A percentile compares a stretch with the other conserved stretches of the same genome.
phyloP scores from a whole-genome alignment of 2,329 filamentous ascomycete genomes.

The Chrysoporthe deuterocubensis region DNA sequence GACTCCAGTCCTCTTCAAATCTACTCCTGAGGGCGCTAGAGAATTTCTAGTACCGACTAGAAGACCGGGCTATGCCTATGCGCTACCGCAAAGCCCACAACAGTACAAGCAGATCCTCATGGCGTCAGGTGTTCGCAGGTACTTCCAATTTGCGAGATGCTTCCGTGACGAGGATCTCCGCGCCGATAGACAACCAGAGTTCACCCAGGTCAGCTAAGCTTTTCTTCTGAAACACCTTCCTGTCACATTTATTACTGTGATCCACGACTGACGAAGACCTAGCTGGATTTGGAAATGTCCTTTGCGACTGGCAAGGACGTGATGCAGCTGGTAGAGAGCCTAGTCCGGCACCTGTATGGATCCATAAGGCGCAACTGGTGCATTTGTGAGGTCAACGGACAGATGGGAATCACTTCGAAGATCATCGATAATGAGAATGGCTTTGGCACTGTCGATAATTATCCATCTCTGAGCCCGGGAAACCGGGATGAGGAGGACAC shows the following conservation, averaged over 20 bases:
- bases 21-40: slow-evolving; percentile 90
- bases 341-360: slow-evolving; percentile 61
- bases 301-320: slow-evolving; percentile 77
- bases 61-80: slow-evolving; percentile 77
- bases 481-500: not conserved
- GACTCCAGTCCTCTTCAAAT: slow-evolving; percentile 95
- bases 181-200: slow-evolving; percentile 93
- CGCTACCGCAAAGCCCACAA: slow-evolving; percentile 92
- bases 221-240: not conserved
- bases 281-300: slow-evolving; percentile 93
- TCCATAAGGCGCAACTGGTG: slow-evolving; percentile 49
- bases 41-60: slow-evolving; percentile 94
- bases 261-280: not conserved
- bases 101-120: slow-evolving; percentile 99
- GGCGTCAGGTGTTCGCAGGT: slow-evolving; percentile 80
- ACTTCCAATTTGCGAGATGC: slow-evolving; percentile 92
- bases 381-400: slow-evolving; percentile 36
- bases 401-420: slow-evolving; percentile 33
- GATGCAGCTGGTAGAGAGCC: slow-evolving; percentile 57
- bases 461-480: slow-evolving; percentile 32
- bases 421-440: not conserved
- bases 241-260: not conserved
- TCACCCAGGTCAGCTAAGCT: slow-evolving; percentile 70
- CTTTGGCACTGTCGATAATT: slow-evolving; percentile 22
- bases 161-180: slow-evolving; percentile 94